phyloP scores from a whole-genome alignment of 352 stramenopile species.

The Aphanomyces invadans region DNA sequence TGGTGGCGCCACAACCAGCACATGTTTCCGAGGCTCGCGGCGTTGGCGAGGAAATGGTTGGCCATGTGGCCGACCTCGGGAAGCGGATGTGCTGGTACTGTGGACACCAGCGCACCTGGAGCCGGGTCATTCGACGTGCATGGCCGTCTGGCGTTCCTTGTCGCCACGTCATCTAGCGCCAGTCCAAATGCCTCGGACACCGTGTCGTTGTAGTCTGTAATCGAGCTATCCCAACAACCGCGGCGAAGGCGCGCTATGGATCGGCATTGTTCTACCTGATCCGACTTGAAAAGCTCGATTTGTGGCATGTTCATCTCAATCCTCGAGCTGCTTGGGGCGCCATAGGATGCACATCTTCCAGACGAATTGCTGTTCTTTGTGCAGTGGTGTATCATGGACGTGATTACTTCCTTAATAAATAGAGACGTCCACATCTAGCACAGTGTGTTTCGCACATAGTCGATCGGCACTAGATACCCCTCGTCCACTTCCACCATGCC shows the following conservation, averaged over 20 bases:
- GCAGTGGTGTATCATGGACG: too few relatives aligned
- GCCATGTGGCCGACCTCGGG: not conserved
- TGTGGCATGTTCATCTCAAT: too few relatives aligned
- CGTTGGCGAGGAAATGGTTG: conserved; percentile 14
- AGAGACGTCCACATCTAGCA: too few relatives aligned
- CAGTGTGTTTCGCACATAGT: not conserved
- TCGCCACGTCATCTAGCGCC: not conserved
- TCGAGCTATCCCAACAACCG: not conserved
- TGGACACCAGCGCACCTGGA: too few relatives aligned
- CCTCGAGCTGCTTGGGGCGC: too few relatives aligned
- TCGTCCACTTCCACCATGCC: not conserved
- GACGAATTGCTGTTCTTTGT: too few relatives aligned
- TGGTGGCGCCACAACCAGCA: conserved; percentile 9
- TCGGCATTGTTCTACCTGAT: too few relatives aligned
- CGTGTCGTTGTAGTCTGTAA: not conserved
- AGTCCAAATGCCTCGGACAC: too few relatives aligned
- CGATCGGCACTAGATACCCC: not conserved
- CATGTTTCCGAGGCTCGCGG: conserved; percentile 8
- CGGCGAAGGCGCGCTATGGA: not conserved
- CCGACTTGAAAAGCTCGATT: too few relatives aligned
- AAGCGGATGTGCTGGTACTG: not conserved
- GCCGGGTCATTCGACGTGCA: not conserved
- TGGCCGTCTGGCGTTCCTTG: not conserved
- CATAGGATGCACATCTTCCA: too few relatives aligned
- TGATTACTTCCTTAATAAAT: too few relatives aligned